Conservation (phyloP, 1,139 yeast genomes). For the Yamadazyma membranifaciens region DNA sequence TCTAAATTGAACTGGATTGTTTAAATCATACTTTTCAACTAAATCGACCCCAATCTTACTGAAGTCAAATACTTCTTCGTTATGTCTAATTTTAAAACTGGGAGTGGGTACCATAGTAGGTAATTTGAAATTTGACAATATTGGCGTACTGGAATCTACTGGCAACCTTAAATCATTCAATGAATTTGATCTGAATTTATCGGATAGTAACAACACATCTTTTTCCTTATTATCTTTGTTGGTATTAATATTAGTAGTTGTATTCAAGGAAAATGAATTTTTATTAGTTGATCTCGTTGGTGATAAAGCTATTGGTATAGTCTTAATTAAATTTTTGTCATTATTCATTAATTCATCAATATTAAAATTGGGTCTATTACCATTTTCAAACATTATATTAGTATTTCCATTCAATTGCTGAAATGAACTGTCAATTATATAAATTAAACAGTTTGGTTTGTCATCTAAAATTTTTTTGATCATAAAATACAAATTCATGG, state of each 20-base stretch:
- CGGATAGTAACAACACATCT: neutral
- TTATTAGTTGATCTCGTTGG: constrained; percentile 5
- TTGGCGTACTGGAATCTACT: constrained; percentile 17
- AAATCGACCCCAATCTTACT: constrained; percentile 14
- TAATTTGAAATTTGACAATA: constrained; percentile 16
- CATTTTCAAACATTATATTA: constrained; percentile 9
- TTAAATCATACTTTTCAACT: constrained; percentile 9
- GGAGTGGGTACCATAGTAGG: constrained; percentile 10
- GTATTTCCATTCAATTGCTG: constrained; percentile 1
- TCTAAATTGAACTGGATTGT: too few relatives aligned
- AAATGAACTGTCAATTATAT: constrained; percentile 14
- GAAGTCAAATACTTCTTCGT: constrained; percentile 31
- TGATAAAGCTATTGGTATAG: constrained; percentile 11
- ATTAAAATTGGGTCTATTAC: constrained; percentile 15
- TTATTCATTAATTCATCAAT: constrained; percentile 13
- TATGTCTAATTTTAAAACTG: constrained; percentile 39
- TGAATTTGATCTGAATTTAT: constrained; percentile 14
- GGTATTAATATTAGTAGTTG: neutral
- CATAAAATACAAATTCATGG: constrained; percentile 44
- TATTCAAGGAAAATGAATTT: neutral
- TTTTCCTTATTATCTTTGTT: neutral
- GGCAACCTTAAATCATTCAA: constrained; percentile 11
- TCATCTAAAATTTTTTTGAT: constrained; percentile 46
- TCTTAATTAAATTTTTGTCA: constrained; percentile 13
- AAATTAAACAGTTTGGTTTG: constrained; percentile 11